Conservation (phyloP, 192 early-diverging fungal species). For the Pilobolus umbonatus region DNA sequence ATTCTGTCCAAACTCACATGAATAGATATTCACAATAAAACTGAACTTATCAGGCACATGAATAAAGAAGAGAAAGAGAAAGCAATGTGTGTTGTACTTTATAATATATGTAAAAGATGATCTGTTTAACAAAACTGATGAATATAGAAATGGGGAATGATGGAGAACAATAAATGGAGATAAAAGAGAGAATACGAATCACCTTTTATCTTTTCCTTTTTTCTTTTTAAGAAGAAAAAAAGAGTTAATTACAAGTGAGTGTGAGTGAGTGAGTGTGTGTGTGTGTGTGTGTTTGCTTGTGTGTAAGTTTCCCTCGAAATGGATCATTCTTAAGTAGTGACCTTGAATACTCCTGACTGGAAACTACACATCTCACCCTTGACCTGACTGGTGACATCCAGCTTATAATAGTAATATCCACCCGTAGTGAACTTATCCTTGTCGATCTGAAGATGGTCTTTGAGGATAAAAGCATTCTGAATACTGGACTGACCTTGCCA, state of each 20-base stretch:
- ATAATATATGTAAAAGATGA: no score
- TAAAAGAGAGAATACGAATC: not conserved
- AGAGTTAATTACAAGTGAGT: no score
- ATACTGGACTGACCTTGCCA: constrained; percentile 11
- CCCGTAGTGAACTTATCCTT: constrained; percentile 1
- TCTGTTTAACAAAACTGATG: no score
- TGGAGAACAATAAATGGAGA: no score
- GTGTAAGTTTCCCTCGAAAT: not conserved
- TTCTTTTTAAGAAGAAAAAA: no score
- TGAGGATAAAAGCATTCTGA: constrained; percentile 14
- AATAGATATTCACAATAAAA: no score
- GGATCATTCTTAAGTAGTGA: constrained; percentile 6
- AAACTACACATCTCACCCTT: constrained; percentile 9
- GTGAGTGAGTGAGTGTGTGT: not conserved
- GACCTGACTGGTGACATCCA: constrained; percentile 6
- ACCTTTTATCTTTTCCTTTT: no score
- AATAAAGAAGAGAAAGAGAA: no score
- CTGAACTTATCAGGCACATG: no score
- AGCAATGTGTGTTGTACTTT: no score
- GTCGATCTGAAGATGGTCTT: constrained; percentile 20
- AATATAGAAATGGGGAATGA: no score
- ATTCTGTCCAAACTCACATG: no score
- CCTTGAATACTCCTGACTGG: constrained; percentile 16
- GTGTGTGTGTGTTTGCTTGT: not conserved
- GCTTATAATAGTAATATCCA: constrained; percentile 9